Conservation (phyloP, 106 monocot species). For the Dactylorhiza incarnata region DNA sequence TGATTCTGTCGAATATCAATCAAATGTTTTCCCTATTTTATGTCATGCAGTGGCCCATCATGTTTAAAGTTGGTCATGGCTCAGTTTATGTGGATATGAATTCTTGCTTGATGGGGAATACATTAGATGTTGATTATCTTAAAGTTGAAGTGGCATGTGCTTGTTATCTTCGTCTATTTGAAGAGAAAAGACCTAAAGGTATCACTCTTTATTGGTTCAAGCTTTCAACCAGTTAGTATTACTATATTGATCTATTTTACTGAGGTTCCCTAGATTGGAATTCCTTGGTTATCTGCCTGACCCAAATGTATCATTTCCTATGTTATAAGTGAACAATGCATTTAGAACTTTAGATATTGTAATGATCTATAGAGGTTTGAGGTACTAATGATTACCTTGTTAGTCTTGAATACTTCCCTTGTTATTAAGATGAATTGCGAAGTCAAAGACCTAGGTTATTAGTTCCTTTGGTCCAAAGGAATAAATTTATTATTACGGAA, state of each 20-base stretch:
- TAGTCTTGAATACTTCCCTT: neutral
- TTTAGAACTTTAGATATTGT: neutral
- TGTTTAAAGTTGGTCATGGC: constrained; percentile 53
- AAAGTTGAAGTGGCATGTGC: constrained; percentile 64
- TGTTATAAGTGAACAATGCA: neutral
- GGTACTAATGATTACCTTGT: neutral
- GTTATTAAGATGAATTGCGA: no score
- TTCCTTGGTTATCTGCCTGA: neutral
- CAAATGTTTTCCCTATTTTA: neutral
- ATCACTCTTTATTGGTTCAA: neutral
- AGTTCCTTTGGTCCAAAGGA: no score
- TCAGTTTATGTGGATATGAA: constrained; percentile 36
- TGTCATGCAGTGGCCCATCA: constrained; percentile 30
- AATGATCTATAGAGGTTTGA: neutral
- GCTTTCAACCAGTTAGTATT: neutral
- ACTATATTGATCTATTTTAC: neutral
- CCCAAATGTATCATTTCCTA: neutral
- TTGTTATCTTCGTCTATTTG: constrained; percentile 59
- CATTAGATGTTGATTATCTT: constrained; percentile 32
- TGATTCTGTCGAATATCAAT: neutral
- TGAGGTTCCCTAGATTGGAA: neutral
- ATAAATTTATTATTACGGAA: no score
- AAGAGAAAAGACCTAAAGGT: constrained; percentile 76
- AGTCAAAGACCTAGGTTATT: no score
- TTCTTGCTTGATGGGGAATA: constrained; percentile 45